Evolutionary conservation across 2,329 filamentous ascomycete genomes (phyloP).

Genomic region (Curvularia verruculosa): DNA sequence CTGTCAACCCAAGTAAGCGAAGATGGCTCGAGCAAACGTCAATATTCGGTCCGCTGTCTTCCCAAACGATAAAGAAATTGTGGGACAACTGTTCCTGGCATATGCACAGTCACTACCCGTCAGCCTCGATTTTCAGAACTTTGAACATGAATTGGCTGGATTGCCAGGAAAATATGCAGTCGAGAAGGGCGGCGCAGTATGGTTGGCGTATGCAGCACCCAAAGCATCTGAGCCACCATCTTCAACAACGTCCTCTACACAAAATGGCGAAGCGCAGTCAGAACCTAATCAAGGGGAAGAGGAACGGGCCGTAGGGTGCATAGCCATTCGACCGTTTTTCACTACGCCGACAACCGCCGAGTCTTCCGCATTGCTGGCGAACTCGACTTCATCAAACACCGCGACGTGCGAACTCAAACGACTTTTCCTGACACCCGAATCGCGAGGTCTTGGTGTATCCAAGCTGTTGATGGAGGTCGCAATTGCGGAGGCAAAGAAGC

Average conservation of each 20-base stretch:
- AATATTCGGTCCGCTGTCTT: constrained; percentile 44
- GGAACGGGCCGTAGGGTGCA: constrained; percentile 54
- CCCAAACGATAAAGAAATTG: constrained; percentile 50
- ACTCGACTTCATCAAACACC: constrained; percentile 7
- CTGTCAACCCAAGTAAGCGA: background rate
- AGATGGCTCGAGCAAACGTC: constrained; percentile 7
- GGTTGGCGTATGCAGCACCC: constrained; percentile 51
- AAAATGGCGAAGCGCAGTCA: background rate
- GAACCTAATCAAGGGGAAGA: background rate
- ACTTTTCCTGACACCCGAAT: constrained; percentile 58
- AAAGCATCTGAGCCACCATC: background rate
- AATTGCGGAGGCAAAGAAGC: constrained; percentile 52
- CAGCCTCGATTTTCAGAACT: constrained; percentile 64
- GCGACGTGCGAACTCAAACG: constrained; percentile 63
- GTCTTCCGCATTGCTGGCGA: constrained; percentile 10
- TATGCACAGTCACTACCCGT: constrained; percentile 56
- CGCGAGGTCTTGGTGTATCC: constrained; percentile 59
- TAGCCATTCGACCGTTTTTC: constrained; percentile 55
- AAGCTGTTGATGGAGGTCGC: constrained; percentile 54
- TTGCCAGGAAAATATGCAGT: constrained; percentile 62
- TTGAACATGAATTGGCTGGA: constrained; percentile 57
- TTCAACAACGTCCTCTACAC: background rate
- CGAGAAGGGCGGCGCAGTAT: constrained; percentile 54
- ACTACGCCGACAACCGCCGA: constrained; percentile 6
- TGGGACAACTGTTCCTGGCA: constrained; percentile 46